Evolutionary conservation across 768 basidiomycete genomes (phyloP).

Genomic region (Neoboletus brunneissimus): DNA sequence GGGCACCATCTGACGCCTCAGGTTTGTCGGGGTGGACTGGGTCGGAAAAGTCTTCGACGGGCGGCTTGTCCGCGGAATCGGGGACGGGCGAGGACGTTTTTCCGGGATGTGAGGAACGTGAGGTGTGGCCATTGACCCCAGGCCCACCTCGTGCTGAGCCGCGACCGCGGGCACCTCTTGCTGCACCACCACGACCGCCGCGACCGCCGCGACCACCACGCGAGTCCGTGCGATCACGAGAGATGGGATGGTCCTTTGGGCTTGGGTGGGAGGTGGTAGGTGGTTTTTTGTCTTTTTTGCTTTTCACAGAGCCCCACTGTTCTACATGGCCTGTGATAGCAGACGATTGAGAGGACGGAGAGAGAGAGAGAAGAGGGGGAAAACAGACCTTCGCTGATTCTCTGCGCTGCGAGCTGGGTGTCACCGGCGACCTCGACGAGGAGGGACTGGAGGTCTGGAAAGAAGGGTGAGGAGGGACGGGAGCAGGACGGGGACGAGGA

Average conservation of each 20-base stretch:
- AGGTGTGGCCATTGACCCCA: conserved; percentile 34
- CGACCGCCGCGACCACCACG: conserved; percentile 63
- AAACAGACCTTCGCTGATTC: conserved; percentile 67
- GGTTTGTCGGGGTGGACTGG: conserved; percentile 11
- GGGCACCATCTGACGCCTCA: conserved; percentile 14
- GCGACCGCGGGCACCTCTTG: conserved; percentile 43
- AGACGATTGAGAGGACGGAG: conserved; percentile 9
- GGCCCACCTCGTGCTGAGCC: conserved; percentile 39
- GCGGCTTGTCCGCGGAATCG: conserved; percentile 29
- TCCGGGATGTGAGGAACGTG: conserved; percentile 24
- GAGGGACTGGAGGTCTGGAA: conserved; percentile 62
- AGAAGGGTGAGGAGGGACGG: conserved; percentile 19
- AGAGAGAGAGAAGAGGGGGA: not conserved
- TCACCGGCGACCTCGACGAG: conserved; percentile 69
- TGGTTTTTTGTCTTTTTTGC: conserved; percentile 84
- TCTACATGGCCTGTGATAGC: conserved; percentile 57
- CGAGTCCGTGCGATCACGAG: conserved; percentile 37
- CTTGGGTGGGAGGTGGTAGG: conserved; percentile 37
- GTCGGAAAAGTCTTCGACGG: conserved; percentile 22
- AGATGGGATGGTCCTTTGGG: conserved; percentile 44
- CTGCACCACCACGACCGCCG: conserved; percentile 57
- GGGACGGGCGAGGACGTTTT: conserved; percentile 34
- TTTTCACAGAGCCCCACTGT: conserved; percentile 81
- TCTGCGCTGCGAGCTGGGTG: conserved; percentile 62
- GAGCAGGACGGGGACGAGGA: conserved; percentile 18